Conservation (phyloP, 2,329 filamentous ascomycete species). For the Fusarium xyrophilum region DNA sequence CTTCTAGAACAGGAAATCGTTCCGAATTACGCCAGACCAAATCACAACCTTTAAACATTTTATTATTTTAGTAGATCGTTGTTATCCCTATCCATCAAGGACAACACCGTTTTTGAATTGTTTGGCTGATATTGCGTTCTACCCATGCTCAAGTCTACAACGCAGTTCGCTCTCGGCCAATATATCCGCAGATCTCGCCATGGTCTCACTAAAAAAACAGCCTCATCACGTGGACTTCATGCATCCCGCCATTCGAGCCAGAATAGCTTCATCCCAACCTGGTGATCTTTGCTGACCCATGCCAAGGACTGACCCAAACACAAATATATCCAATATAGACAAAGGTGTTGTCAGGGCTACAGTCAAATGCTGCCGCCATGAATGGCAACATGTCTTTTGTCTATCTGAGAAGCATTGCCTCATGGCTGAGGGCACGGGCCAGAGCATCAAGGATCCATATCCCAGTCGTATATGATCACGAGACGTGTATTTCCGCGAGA, state of each 20-base stretch:
- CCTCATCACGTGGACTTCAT: background rate
- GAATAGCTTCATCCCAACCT: background rate
- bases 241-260: background rate
- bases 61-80: rapidly evolving
- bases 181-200: background rate
- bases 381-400: background rate
- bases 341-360: background rate
- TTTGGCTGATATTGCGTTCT: background rate
- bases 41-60: too few relatives aligned
- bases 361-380: background rate
- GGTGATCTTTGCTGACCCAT: background rate
- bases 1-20: background rate
- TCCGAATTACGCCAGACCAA: rapidly evolving
- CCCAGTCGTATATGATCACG: too few relatives aligned
- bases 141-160: background rate
- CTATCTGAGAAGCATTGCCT: background rate
- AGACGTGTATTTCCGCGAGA: background rate
- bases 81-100: background rate
- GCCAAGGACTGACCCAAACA: background rate
- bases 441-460: background rate
- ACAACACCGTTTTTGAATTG: background rate
- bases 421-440: background rate
- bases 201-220: background rate
- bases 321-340: background rate
- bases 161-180: background rate